Base-by-base conservation (phyloP, 2,329 filamentous ascomycete genomes). In the Aspergillus ustus region DNA sequence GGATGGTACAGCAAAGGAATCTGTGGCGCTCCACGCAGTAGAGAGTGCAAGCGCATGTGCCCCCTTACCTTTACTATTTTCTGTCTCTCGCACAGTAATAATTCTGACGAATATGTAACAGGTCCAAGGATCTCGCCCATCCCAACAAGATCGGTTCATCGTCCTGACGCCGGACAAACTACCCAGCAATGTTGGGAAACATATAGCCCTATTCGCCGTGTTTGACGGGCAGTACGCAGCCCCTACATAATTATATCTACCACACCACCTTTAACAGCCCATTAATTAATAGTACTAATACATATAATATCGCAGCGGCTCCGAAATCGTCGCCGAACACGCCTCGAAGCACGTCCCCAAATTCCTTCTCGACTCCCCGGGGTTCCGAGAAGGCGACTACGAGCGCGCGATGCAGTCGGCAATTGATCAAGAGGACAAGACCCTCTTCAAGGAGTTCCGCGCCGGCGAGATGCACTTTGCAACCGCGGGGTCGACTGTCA, bases 171-270 rank as follows among this genome's bases (percentile, higher is more conserved):
- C 61, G 3, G 43, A 57, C 0, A 19, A 48, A 2, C 49, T 57
- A 8, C 20, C 20, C 7, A 46, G 15, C 13, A 29, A 44, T 4
- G 17, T 8, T 17, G 50, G 28, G 2, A 44, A 63, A 15, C 25
- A 52, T 2, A 1, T 61, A 0, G 61, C 61, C 4, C 19, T 63
- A 11, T 63, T 63, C 20, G 61, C 53, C 2, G 50, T 63, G 3
- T 63, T 58, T 17, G 61, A 63, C 25, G 61, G 61, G 31, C 58
- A 63, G 61, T 63, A 53, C 7, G 31, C 15, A 8, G 9, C 31
- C 31, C 7, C 31, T 37, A 31, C 29, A 31, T 31, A 5, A 5
- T 31, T 9, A 31, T 13, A 8, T 2, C 31, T 2, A 2, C 31
- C 31, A 37, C 9, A 3, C 7, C 7, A 2, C 29, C 29, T 6